Conservation (phyloP, 2,329 filamentous ascomycete genomes). For the Stagonosporopsis rhizophila region DNA sequence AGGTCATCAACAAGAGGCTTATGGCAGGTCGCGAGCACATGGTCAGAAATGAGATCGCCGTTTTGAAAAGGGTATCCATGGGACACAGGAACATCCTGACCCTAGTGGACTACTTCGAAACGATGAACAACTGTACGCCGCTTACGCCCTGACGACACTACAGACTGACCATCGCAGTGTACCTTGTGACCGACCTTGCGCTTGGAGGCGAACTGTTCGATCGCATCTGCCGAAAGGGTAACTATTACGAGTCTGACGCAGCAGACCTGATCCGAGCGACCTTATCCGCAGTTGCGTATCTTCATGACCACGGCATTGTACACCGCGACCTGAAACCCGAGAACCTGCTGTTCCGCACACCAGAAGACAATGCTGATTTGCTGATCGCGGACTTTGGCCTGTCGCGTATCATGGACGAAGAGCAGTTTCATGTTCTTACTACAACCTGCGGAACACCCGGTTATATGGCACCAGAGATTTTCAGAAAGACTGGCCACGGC, state of each 20-base stretch:
- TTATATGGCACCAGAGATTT: conserved; percentile 99
- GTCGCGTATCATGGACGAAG: conserved; percentile 97
- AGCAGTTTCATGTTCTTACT: conserved; percentile 96
- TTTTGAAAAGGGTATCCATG: conserved; percentile 98
- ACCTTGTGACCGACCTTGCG: conserved; percentile 95
- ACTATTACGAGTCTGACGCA: conserved; percentile 97
- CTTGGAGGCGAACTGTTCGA: conserved; percentile 97
- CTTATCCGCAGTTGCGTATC: conserved; percentile 95
- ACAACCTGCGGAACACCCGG: conserved; percentile 97
- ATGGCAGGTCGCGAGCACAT: conserved; percentile 99
- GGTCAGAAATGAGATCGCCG: conserved; percentile 97
- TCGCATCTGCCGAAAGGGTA: conserved; percentile 97
- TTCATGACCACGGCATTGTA: conserved; percentile 98
- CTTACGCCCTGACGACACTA: not conserved
- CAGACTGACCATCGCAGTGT: conserved; percentile 62
- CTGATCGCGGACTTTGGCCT: conserved; percentile 97
- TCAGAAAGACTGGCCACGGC: conserved; percentile 97
- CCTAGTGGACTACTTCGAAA: conserved; percentile 98
- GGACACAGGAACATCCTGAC: conserved; percentile 98
- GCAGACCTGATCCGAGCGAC: conserved; percentile 94
- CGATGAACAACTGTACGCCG: conserved; percentile 87
- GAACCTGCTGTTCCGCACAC: conserved; percentile 94
- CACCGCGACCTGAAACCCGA: conserved; percentile 98
- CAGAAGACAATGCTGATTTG: conserved; percentile 96
- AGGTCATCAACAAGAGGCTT: conserved; percentile 98